These are phyloP conservation scores for Veloporphyrellus conicus DNA, from an alignment of 1,284 basidiomycete genomes.

Conservation along the genomic window DNA sequence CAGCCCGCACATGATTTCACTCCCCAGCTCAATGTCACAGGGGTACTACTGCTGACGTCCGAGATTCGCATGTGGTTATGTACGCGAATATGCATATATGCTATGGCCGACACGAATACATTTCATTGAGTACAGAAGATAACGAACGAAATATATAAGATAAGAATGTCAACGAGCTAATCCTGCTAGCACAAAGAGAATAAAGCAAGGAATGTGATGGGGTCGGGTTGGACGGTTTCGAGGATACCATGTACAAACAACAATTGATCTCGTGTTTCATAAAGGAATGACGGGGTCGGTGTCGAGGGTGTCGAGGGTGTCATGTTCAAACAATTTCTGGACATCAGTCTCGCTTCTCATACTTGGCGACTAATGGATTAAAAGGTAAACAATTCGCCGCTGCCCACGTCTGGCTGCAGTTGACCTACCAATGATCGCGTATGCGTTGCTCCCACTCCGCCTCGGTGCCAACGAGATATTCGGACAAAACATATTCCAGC, in stretches of 20 bases:
- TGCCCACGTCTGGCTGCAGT: not conserved
- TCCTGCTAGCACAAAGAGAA: not conserved
- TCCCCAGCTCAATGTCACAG: slow-evolving; percentile 4
- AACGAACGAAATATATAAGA: slow-evolving; percentile 11
- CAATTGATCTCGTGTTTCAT: too few species aligned
- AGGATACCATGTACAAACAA: too few species aligned
- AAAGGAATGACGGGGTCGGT: not conserved
- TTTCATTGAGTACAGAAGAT: not conserved
- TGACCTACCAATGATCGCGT: slow-evolving; percentile 25
- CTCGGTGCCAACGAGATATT: slow-evolving; percentile 30
- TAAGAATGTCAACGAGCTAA: not conserved
- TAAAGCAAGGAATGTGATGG: slow-evolving; percentile 6
- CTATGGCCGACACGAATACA: slow-evolving; percentile 20
- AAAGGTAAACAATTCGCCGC: not conserved
- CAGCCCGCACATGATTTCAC: slow-evolving; percentile 46
- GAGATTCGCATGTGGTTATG: slow-evolving; percentile 19
- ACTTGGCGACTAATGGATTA: slow-evolving; percentile 9
- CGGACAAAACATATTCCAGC: slow-evolving; percentile 30
- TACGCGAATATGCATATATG: slow-evolving; percentile 35
- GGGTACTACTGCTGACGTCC: slow-evolving; percentile 3
- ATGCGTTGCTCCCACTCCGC: slow-evolving; percentile 32
- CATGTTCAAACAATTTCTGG: not conserved
- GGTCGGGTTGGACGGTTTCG: too few species aligned
- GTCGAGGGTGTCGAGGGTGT: not conserved
- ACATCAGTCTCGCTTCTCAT: not conserved